Percentiles rank a stretch among this genome's conserved stretches.
Conservation (phyloP, 2,329 filamentous ascomycete species). For the Cadophora luteo-olivacea region DNA sequence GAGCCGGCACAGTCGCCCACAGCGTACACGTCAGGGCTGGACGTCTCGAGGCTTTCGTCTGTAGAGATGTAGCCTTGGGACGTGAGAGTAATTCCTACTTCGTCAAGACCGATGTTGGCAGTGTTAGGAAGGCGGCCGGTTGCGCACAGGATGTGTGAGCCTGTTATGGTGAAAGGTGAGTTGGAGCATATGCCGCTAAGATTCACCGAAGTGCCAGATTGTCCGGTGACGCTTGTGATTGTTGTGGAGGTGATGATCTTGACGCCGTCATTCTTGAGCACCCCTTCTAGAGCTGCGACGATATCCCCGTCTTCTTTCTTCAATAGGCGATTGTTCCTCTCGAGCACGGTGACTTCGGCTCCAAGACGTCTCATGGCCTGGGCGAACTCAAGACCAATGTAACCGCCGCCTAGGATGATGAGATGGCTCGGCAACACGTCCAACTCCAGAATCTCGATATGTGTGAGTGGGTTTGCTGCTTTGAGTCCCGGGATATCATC, state of each 20-base stretch:
- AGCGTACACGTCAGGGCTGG: constrained; percentile 16
- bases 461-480: constrained; percentile 6
- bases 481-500: constrained; percentile 16
- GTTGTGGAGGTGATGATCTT: neutral
- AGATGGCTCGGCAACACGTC: constrained; percentile 18
- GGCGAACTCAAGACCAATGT: constrained; percentile 18
- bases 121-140: constrained; percentile 19
- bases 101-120: constrained; percentile 8
- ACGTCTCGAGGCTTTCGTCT: constrained; percentile 18
- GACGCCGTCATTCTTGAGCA: constrained; percentile 3
- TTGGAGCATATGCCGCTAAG: neutral
- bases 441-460: constrained; percentile 21
- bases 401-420: constrained; percentile 17
- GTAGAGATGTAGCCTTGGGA: constrained; percentile 5
- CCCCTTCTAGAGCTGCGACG: neutral
- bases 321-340: neutral
- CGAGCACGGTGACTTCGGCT: constrained; percentile 15
- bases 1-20: constrained; percentile 21
- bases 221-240: neutral
- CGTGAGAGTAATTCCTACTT: constrained; percentile 8
- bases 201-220: neutral
- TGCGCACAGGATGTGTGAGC: constrained; percentile 22
- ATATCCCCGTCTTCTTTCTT: constrained; percentile 9
- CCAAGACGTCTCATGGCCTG: constrained; percentile 19
- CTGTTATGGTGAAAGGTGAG: constrained; percentile 1